Evolutionary conservation across 140 eudicot species (phyloP).

Genomic region (Anethum foeniculum): DNA sequence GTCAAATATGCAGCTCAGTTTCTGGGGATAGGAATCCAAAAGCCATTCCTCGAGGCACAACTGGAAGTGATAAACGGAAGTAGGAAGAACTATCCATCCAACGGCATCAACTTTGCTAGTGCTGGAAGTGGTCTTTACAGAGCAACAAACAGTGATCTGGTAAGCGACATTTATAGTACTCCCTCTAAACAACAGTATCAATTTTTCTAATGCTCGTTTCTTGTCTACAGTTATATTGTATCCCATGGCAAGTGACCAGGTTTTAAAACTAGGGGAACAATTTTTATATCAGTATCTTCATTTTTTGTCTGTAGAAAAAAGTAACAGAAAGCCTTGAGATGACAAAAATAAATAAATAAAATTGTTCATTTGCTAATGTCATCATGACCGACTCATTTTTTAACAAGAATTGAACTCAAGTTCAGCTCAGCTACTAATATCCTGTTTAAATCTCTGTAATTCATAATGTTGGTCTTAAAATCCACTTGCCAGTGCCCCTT

Average conservation of each 20-base stretch:
- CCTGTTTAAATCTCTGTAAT: neutral
- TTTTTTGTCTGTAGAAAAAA: neutral
- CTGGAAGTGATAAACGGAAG: constrained; percentile 23
- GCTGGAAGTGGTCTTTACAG: constrained; percentile 67
- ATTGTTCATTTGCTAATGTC: neutral
- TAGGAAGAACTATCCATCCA: constrained; percentile 32
- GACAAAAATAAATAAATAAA: neutral
- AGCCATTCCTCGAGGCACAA: constrained; percentile 41
- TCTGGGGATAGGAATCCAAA: constrained; percentile 43
- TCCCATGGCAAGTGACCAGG: too few species aligned
- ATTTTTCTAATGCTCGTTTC: neutral
- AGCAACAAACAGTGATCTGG: constrained; percentile 34
- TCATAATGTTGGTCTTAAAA: neutral
- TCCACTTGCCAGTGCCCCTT: neutral
- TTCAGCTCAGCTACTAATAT: neutral
- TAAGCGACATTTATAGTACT: constrained; percentile 18
- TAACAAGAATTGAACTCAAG: neutral
- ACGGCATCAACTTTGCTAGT: constrained; percentile 76
- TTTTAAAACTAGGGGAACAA: neutral
- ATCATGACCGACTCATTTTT: neutral
- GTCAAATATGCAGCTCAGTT: constrained; percentile 40
- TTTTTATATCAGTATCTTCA: neutral
- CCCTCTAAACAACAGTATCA: too few species aligned
- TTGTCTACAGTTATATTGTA: neutral
- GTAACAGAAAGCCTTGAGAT: neutral